A percentile compares a stretch with the other conserved stretches of the same genome.
Evolutionary conservation across 108 stramenopile genomes (phyloP).

Genomic region (Pelagomonas calceolata): DNA sequence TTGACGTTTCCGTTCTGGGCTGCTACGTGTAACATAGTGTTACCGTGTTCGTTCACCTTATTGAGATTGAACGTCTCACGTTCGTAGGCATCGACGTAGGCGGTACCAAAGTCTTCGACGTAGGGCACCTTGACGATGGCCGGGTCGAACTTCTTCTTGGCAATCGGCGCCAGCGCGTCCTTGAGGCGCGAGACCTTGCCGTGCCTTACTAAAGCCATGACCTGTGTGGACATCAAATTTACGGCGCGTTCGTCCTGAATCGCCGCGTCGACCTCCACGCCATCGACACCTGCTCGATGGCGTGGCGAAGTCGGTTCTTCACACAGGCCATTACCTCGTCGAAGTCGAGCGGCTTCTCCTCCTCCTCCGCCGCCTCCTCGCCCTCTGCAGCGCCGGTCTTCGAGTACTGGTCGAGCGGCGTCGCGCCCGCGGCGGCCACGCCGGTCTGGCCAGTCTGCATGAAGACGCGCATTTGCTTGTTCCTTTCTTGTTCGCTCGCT

Average conservation of each 20-base stretch:
- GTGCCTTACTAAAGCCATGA: constrained; percentile 45
- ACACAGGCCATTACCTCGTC: constrained; percentile 35
- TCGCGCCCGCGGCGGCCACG: background rate
- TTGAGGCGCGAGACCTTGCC: constrained; percentile 52
- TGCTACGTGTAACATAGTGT: constrained; percentile 58
- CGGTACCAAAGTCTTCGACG: constrained; percentile 56
- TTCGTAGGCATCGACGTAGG: constrained; percentile 52
- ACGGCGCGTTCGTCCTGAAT: no score
- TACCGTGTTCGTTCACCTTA: constrained; percentile 63
- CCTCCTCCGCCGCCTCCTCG: constrained; percentile 1
- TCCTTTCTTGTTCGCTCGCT: constrained; percentile 25
- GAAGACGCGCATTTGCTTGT: constrained; percentile 15
- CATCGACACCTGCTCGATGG: no score
- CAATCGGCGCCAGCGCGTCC: constrained; percentile 52
- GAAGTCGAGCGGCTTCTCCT: constrained; percentile 1
- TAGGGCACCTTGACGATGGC: constrained; percentile 43
- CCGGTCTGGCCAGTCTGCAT: constrained; percentile 1
- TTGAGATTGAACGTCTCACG: constrained; percentile 58
- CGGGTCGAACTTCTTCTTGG: constrained; percentile 46
- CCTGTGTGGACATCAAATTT: no score
- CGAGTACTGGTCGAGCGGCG: background rate
- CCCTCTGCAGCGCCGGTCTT: background rate
- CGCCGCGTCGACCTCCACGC: no score
- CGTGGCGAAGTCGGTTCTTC: constrained; percentile 39
- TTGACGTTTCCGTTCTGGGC: constrained; percentile 63